A percentile compares a stretch with the other conserved stretches of the same genome.
Evolutionary conservation across 2,329 filamentous ascomycete genomes (phyloP).

Genomic region (Coniella lustricola): DNA sequence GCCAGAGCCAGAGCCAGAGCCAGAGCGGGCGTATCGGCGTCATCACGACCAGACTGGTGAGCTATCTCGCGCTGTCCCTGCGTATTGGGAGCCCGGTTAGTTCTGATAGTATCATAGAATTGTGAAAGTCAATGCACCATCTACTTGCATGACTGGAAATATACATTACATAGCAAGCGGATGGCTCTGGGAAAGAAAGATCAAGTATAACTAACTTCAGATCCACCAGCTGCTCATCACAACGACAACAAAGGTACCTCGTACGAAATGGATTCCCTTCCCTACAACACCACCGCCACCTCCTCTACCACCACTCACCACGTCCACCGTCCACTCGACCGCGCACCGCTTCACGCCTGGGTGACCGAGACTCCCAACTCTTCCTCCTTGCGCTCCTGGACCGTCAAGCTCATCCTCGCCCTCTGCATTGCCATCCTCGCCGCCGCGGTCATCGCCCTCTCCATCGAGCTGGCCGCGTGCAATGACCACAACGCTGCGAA

Average conservation of each 20-base stretch:
- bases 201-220: background rate
- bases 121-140: too few relatives aligned
- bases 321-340: background rate
- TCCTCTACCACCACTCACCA: too few relatives aligned
- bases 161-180: background rate
- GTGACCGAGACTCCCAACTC: background rate
- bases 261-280: background rate
- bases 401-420: background rate
- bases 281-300: background rate
- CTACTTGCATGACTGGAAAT: too few relatives aligned
- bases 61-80: too few relatives aligned
- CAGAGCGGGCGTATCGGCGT: too few relatives aligned
- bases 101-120: too few relatives aligned
- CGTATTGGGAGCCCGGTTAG: too few relatives aligned
- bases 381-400: background rate
- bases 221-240: too few relatives aligned
- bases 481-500: too few relatives aligned
- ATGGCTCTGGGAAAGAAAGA: background rate
- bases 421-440: background rate
- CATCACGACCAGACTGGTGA: too few relatives aligned
- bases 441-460: background rate
- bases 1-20: too few relatives aligned
- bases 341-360: background rate
- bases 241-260: background rate
- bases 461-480: background rate